Evolutionary conservation across 176 grass and related monocot species (phyloP).

Genomic region (Tillandsia leiboldiana): DNA sequence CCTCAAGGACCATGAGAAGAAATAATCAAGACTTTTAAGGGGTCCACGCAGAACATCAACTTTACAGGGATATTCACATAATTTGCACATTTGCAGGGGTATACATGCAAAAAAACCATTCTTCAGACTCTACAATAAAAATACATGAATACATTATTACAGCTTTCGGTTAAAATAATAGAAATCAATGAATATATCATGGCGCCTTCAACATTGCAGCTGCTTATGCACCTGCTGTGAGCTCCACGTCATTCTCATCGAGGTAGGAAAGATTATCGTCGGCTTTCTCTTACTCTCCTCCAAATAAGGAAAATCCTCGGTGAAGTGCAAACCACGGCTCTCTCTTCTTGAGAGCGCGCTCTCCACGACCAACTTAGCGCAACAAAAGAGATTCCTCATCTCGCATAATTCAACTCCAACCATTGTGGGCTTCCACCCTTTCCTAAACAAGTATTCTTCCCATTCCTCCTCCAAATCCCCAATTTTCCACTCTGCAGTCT

Average conservation of each 20-base stretch:
- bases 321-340: slow-evolving; percentile 86
- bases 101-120: too few relatives aligned
- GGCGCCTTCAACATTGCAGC: slow-evolving; percentile 30
- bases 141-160: background rate
- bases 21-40: too few relatives aligned
- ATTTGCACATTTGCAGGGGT: too few relatives aligned
- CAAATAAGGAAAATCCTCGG: slow-evolving; percentile 82
- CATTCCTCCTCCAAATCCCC: slow-evolving; percentile 82
- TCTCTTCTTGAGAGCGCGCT: slow-evolving; percentile 80
- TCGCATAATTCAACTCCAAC: slow-evolving; percentile 78
- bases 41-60: too few relatives aligned
- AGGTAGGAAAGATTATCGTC: slow-evolving; percentile 74
- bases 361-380: slow-evolving; percentile 68
- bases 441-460: slow-evolving; percentile 60
- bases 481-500: slow-evolving; percentile 88
- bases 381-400: slow-evolving; percentile 92
- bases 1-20: too few relatives aligned
- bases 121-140: background rate
- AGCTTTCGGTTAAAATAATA: background rate
- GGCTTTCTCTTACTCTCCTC: slow-evolving; percentile 95
- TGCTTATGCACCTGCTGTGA: slow-evolving; percentile 81
- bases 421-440: slow-evolving; percentile 68
- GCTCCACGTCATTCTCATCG: slow-evolving; percentile 72
- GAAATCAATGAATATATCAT: background rate
- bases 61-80: too few relatives aligned